These are phyloP conservation scores for Miscanthus sacchariflorus DNA, from an alignment of 202 grass and related monocot genomes.

Conservation along the genomic window DNA sequence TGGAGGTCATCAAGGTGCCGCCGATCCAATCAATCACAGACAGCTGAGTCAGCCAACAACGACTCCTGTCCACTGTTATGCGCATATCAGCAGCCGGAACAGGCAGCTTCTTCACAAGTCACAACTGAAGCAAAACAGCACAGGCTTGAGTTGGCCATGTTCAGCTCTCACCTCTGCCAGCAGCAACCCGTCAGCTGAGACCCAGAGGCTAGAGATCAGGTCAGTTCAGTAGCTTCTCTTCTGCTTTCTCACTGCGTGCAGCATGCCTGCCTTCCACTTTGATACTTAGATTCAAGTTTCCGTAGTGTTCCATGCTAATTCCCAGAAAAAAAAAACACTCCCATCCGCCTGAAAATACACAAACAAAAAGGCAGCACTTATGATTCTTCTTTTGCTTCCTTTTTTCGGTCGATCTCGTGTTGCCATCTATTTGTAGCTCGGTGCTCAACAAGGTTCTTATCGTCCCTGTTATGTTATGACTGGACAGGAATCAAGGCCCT, in stretches of 20 bases:
- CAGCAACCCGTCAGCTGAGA: conserved; percentile 31
- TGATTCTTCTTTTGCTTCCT: conserved; percentile 15
- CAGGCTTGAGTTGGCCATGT: not conserved
- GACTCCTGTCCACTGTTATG: conserved; percentile 35
- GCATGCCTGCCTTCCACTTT: not conserved
- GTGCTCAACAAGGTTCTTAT: not conserved
- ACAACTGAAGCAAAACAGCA: conserved; percentile 16
- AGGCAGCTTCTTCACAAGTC: not conserved
- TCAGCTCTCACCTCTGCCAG: not conserved
- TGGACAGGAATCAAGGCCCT: conserved; percentile 4
- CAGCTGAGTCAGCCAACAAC: conserved; percentile 50
- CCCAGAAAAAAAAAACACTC: not conserved
- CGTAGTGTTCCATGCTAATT: not conserved
- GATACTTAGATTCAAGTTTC: conserved; percentile 5
- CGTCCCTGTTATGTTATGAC: conserved; percentile 9
- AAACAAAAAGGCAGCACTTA: not conserved
- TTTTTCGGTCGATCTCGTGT: not conserved
- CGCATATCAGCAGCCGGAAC: not conserved
- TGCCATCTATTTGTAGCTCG: conserved; percentile 27
- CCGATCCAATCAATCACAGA: conserved; percentile 24
- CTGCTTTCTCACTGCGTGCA: conserved; percentile 16
- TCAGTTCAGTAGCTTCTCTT: conserved; percentile 42
- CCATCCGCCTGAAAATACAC: not conserved
- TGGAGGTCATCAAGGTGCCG: conserved; percentile 19
- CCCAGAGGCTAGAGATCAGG: not conserved